Evolutionary conservation across 352 stramenopile species (phyloP).

Genomic region (Globisporangium echinulatum): DNA sequence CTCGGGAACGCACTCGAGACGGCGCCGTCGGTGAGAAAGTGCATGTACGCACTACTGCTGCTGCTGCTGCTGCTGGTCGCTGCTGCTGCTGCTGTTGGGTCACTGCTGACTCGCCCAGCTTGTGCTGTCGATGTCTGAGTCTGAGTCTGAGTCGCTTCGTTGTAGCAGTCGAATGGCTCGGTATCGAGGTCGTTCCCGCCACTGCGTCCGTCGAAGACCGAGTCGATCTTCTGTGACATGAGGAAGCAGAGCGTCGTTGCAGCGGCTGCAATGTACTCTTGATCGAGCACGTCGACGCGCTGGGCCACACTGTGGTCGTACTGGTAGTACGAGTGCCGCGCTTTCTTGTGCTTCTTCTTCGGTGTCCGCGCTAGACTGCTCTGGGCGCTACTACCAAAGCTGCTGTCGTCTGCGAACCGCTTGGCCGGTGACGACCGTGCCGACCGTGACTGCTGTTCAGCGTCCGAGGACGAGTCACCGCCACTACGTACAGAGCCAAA

Average conservation of each 20-base stretch:
- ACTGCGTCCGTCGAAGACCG: slow-evolving; percentile 49
- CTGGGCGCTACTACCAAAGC: slow-evolving; percentile 2
- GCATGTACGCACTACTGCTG: slow-evolving; percentile 42
- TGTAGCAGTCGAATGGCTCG: slow-evolving; percentile 77
- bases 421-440: slow-evolving; percentile 32
- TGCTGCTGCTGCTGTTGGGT: background rate
- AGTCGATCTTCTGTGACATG: slow-evolving; percentile 83
- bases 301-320: slow-evolving; percentile 1
- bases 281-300: slow-evolving; percentile 47
- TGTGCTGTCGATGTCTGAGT: too few relatives aligned
- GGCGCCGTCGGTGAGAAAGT: slow-evolving; percentile 62
- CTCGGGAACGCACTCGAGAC: background rate
- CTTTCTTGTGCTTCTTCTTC: slow-evolving; percentile 40
- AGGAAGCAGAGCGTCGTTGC: slow-evolving; percentile 77
- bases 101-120: too few relatives aligned
- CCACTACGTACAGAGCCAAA: slow-evolving; percentile 9
- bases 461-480: slow-evolving; percentile 16
- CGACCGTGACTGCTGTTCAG: slow-evolving; percentile 17
- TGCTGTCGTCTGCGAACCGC: background rate
- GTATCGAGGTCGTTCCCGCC: slow-evolving; percentile 28
- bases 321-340: slow-evolving; percentile 28
- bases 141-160: background rate
- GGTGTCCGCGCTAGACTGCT: slow-evolving; percentile 8
- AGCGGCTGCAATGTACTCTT: slow-evolving; percentile 74
- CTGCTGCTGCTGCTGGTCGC: slow-evolving; percentile 6